These are phyloP conservation scores for Pyrenula aspistea DNA, from an alignment of 495 filamentous ascomycete species.

Conservation along the genomic window DNA sequence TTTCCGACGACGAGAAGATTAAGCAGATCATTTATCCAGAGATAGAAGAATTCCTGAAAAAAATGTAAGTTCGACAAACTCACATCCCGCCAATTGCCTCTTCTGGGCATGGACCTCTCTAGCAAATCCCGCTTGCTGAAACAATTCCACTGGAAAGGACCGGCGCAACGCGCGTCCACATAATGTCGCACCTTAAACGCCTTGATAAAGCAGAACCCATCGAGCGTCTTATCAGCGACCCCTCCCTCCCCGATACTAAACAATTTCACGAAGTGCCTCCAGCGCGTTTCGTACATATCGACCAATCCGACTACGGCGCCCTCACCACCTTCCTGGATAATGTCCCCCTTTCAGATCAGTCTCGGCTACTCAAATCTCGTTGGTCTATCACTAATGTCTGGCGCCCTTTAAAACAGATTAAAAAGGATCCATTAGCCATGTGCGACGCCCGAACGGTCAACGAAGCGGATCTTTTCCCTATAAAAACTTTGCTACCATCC, in stretches of 20 bases:
- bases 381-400: not conserved
- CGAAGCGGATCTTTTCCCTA: not conserved
- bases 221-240: not conserved
- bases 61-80: not conserved
- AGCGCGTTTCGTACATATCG: not conserved
- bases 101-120: no score
- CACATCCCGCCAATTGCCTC: not conserved
- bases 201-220: not conserved
- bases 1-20: not conserved
- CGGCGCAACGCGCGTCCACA: not conserved
- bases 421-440: not conserved
- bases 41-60: not conserved
- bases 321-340: not conserved
- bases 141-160: not conserved
- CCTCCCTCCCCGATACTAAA: not conserved
- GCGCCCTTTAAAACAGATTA: not conserved
- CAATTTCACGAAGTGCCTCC: not conserved
- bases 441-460: not conserved
- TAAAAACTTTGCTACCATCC: not conserved
- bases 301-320: not conserved
- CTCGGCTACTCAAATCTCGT: not conserved
- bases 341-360: not conserved
- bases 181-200: not conserved
- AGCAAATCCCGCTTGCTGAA: not conserved
- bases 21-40: not conserved